A percentile compares a stretch with the other conserved stretches of the same genome.
Conservation (phyloP, 2,329 filamentous ascomycete genomes). For the Talaromyces piceae region DNA sequence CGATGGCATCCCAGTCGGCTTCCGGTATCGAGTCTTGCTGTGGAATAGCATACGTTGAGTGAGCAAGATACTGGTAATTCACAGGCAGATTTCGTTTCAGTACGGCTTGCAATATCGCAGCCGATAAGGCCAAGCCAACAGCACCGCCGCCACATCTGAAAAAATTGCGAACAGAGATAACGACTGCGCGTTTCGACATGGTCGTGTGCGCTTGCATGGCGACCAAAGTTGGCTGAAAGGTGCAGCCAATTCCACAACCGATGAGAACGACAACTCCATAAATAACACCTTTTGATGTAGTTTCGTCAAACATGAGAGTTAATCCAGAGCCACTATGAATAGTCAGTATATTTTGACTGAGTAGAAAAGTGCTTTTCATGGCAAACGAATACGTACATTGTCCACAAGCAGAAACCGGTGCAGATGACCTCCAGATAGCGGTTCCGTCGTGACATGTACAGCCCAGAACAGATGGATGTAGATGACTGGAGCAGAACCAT, state of each 20-base stretch:
- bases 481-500: conserved; percentile 42
- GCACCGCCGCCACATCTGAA: conserved; percentile 53
- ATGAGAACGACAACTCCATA: conserved; percentile 45
- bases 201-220: conserved; percentile 52
- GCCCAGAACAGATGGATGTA: conserved; percentile 40
- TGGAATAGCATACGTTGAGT: conserved; percentile 35
- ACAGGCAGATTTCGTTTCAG: conserved; percentile 33
- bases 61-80: conserved; percentile 30
- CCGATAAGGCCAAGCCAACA: conserved; percentile 51
- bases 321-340: conserved; percentile 42
- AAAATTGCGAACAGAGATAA: conserved; percentile 58
- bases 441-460: conserved; percentile 51
- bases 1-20: conserved; percentile 34
- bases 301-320: conserved; percentile 42
- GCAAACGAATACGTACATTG: conserved; percentile 24
- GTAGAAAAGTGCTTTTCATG: neutral
- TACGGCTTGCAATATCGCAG: conserved; percentile 41
- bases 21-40: conserved; percentile 20
- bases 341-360: conserved; percentile 1
- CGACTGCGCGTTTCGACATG: conserved; percentile 52
- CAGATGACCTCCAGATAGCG: conserved; percentile 56
- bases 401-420: conserved; percentile 40
- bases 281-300: conserved; percentile 43
- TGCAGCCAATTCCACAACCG: conserved; percentile 48
- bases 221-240: conserved; percentile 48